Evolutionary conservation across 2,329 filamentous ascomycete species (phyloP), one percentile per base, ranked within the genome.

Genomic region (Trichoderma gracile): DNA sequence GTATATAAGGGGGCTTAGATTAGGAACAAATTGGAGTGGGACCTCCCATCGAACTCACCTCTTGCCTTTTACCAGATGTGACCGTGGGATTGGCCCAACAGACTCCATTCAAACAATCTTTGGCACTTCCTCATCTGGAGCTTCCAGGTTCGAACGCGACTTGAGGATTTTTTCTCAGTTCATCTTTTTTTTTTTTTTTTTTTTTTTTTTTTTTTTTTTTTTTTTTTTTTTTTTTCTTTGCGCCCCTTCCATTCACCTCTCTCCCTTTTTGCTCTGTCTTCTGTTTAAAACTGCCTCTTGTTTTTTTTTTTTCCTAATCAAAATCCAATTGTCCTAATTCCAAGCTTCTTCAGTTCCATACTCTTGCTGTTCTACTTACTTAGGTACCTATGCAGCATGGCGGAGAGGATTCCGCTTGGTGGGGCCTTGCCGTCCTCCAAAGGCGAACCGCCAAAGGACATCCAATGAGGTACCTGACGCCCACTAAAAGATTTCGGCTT

Each of bases 31-130:
- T 30, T 83, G 85, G 86, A 87, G 86, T 87, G 86, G 84, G 85
- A 88, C 84, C 84, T 83, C 78, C 84, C 87, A 88, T 82, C 80
- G 86, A 88, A 89, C 85, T 86, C 85, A 87, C 86, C 86, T 87
- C 86, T 89, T 89, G 86, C 86, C 86, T 88, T 89, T 89, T 89
- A 89, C 87, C 87, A 89, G 87, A 89, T 87, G 86, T 88, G 86
- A 86, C 87, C 86, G 86, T 88, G 86, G 85, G 72, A 75, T 73
- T 77, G 77, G 80, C 80, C 80, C 80, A 82, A 72, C 71, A 78
- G 74, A 82, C 80, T 82, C 80, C 81, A 77, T 77, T 82, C 77
- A 71, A 65, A 69, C 67, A 82, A 82, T 83, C 79, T 83, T 83
- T 83, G 81, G 77, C 74, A 81, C 72, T 67, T 68, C 65, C 73